Base-by-base conservation (phyloP, 2,329 filamentous ascomycete species). In the Fusarium pseudonygamai region DNA sequence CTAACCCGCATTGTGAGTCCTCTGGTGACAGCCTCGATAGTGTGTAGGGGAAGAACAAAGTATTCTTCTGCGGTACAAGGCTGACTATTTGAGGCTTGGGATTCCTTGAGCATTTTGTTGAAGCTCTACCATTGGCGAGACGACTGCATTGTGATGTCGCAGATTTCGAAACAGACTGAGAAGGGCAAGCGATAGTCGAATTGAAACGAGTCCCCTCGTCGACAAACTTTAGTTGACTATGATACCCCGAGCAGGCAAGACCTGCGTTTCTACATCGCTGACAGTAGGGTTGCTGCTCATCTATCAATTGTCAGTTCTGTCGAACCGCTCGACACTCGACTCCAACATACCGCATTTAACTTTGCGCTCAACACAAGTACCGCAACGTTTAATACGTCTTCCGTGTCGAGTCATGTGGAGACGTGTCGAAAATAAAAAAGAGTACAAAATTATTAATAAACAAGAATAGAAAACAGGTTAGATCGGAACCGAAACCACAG, bases 341-440 rank as follows among this genome's bases (percentile, higher is more conserved):
- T 9, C 7, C 8, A 24, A 68, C 68, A 30, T 30, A 72, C 69
- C 69, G 46, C 69, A 71, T 46, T 71, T 72, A 10, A 72, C 68
- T 43, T 71, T 71, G 43, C 69, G 69, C n/a, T 71, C 69, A n/a
- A 68, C 55, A 32, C 69, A 71, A 40, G 69, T 71, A 2, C 69
- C 69, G 63, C 69, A 71, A 26, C 69, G 57, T 36, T 67, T 71
- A 11, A 72, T 64, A 11, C 69, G 69, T 68, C 69, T 71, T 22
- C 69, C 69, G 63, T 71, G 68, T 10, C 69, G 47, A 20, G 53
- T 34, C 69, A 71, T 71, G 66, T 43, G 64, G 37, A 43, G 30
- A 26, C 24, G 18, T 6, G 15, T 10, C 13, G 5, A 6, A 24
- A 22, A 28, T 12, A 20, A 24, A 49, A 32, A 32, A 34, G 4